phyloP scores from a whole-genome alignment of 805 yeast species.

The Priceomyces carsonii region DNA sequence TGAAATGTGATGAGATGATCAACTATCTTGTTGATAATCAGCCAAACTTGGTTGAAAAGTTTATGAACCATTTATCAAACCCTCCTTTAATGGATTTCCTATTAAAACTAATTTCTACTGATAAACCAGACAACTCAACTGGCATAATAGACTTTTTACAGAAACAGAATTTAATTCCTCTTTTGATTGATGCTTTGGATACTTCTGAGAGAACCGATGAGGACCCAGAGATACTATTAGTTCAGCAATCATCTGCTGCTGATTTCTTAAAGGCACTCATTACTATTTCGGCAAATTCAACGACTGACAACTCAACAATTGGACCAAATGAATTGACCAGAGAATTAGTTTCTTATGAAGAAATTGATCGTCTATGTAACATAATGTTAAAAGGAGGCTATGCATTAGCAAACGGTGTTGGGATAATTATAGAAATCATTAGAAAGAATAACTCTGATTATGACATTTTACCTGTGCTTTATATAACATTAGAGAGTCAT shows the following conservation, averaged over 20 bases:
- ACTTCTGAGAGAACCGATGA: conserved; percentile 14
- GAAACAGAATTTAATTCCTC: conserved; percentile 36
- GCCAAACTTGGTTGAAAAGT: conserved; percentile 40
- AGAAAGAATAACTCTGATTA: conserved; percentile 48
- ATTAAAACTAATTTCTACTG: conserved; percentile 44
- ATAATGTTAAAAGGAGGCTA: conserved; percentile 48
- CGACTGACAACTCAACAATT: conserved; percentile 46
- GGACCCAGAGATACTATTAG: conserved; percentile 19
- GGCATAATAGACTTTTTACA: conserved; percentile 48
- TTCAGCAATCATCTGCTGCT: conserved; percentile 43
- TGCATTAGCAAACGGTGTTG: conserved; percentile 50
- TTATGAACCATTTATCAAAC: conserved; percentile 43
- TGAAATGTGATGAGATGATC: conserved; percentile 51
- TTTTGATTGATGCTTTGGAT: conserved; percentile 36
- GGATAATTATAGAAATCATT: conserved; percentile 46
- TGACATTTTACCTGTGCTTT: conserved; percentile 45
- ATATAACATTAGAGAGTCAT: conserved; percentile 45
- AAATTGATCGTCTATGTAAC: conserved; percentile 35
- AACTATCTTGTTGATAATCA: conserved; percentile 45
- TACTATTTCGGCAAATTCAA: conserved; percentile 47
- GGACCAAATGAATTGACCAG: conserved; percentile 50
- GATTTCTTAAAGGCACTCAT: conserved; percentile 47
- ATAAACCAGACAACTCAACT: conserved; percentile 47
- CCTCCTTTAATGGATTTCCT: conserved; percentile 50
- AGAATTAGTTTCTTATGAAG: conserved; percentile 39